Percentiles rank a stretch among this genome's conserved stretches.
phyloP scores from a whole-genome alignment of 768 basidiomycete species.

The Serendipita sp. region DNA sequence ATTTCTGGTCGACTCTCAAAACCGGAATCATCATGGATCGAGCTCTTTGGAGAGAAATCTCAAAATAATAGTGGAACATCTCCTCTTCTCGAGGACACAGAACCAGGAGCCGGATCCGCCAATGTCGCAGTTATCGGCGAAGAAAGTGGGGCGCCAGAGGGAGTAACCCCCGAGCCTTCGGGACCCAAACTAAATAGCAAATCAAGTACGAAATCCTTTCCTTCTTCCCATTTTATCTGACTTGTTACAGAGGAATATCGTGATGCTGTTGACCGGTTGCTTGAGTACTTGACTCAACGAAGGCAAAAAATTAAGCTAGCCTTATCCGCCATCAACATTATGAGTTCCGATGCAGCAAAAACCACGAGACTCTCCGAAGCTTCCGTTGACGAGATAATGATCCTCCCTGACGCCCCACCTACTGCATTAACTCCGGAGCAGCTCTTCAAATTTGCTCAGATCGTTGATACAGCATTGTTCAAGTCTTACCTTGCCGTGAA shows the following conservation, averaged over 20 bases:
- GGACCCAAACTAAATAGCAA: slow-evolving; percentile 7
- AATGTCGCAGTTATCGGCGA: slow-evolving; percentile 15
- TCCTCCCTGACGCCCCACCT: slow-evolving; percentile 59
- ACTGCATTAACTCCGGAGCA: slow-evolving; percentile 63
- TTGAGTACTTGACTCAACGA: slow-evolving; percentile 76
- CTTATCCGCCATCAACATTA: slow-evolving; percentile 50
- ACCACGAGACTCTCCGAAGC: slow-evolving; percentile 55
- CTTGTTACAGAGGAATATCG: slow-evolving; percentile 36
- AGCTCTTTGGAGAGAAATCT: slow-evolving; percentile 62
- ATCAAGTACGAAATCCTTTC: not conserved
- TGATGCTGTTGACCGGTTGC: slow-evolving; percentile 71
- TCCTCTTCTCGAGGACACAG: slow-evolving; percentile 10
- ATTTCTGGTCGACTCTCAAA: slow-evolving; percentile 66
- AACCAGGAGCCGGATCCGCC: slow-evolving; percentile 17
- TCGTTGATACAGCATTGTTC: slow-evolving; percentile 89
- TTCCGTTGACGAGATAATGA: slow-evolving; percentile 57
- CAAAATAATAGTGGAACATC: slow-evolving; percentile 14
- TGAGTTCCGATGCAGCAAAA: slow-evolving; percentile 49
- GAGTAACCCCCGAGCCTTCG: not conserved
- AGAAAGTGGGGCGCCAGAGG: not conserved
- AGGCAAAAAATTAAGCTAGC: slow-evolving; percentile 73
- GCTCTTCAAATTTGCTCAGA: slow-evolving; percentile 74
- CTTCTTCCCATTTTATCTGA: not conserved
- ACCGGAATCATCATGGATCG: slow-evolving; percentile 56
- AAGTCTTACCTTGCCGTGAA: slow-evolving; percentile 76